These are phyloP conservation scores for Micromonas commoda DNA, from an alignment of 139 green algal genomes.

Conservation along the genomic window DNA sequence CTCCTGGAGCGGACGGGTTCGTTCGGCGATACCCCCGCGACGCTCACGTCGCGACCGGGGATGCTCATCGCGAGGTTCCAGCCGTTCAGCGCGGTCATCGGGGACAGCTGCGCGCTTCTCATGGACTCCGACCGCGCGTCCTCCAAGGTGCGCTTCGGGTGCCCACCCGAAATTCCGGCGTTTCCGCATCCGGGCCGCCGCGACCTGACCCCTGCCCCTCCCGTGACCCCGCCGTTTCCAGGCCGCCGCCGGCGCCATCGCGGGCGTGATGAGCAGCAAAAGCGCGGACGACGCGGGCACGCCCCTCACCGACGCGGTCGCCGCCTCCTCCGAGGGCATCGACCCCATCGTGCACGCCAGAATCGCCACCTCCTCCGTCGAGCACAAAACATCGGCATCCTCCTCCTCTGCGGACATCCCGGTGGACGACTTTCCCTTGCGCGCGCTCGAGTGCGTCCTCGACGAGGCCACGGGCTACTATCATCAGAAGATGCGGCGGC, in stretches of 20 bases:
- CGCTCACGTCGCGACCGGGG: neutral
- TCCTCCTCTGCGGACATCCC: too few relatives aligned
- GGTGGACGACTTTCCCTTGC: neutral
- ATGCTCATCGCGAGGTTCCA: neutral
- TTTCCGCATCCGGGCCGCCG: too few relatives aligned
- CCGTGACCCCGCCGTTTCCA: too few relatives aligned
- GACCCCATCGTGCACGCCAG: neutral
- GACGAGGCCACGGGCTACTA: constrained; percentile 1
- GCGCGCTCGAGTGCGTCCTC: neutral
- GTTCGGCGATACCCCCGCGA: neutral
- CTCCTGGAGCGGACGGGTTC: neutral
- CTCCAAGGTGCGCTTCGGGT: too few relatives aligned
- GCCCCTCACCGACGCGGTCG: neutral
- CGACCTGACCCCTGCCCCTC: too few relatives aligned
- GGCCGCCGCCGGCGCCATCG: neutral
- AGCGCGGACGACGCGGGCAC: neutral
- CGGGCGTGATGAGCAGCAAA: neutral
- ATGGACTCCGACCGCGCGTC: neutral
- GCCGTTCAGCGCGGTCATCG: neutral
- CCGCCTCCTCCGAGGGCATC: neutral
- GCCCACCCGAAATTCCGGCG: too few relatives aligned
- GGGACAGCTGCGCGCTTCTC: neutral
- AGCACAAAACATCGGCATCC: too few relatives aligned
- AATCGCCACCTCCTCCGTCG: too few relatives aligned
- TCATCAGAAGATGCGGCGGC: neutral